Evolutionary conservation across 2,329 filamentous ascomycete genomes (phyloP).

Genomic region (Aureobasidium leucospermi): DNA sequence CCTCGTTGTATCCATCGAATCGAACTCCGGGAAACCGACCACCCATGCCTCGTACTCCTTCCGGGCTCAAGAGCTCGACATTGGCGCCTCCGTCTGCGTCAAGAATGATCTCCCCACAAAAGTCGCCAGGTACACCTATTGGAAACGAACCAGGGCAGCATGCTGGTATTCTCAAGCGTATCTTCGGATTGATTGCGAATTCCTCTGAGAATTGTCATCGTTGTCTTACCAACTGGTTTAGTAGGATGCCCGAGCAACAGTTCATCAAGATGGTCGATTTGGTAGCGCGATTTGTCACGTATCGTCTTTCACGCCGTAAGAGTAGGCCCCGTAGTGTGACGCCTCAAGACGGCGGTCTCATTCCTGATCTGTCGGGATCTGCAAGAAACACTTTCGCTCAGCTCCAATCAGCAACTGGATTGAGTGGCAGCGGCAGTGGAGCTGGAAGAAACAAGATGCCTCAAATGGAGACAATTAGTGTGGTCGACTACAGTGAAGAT

Average conservation of each 20-base stretch:
- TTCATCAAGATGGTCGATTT: conserved; percentile 72
- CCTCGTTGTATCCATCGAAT: conserved; percentile 55
- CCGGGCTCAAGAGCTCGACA: not conserved
- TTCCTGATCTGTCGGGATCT: conserved; percentile 65
- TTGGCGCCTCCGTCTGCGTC: not conserved
- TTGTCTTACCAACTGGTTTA: conserved; percentile 71
- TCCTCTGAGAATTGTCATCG: conserved; percentile 68
- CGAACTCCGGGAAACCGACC: not conserved
- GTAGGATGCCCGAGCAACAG: conserved; percentile 57
- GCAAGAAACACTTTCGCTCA: conserved; percentile 57
- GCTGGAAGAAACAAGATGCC: conserved; percentile 39
- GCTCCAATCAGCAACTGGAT: conserved; percentile 68
- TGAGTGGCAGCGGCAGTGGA: conserved; percentile 39
- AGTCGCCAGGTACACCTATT: conserved; percentile 21
- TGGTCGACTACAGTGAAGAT: conserved; percentile 67
- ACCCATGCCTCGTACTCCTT: conserved; percentile 3
- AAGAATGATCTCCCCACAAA: conserved; percentile 13
- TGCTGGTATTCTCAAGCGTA: conserved; percentile 76
- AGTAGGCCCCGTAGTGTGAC: conserved; percentile 56
- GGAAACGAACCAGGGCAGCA: conserved; percentile 55
- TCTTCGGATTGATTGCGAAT: conserved; percentile 73
- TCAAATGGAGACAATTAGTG: conserved; percentile 44
- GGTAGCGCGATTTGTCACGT: conserved; percentile 70
- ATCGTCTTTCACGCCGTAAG: conserved; percentile 65
- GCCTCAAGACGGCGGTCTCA: conserved; percentile 58